These are phyloP conservation scores for Leishmania amazonensis DNA, from an alignment of 208 protist species.

Conservation along the genomic window DNA sequence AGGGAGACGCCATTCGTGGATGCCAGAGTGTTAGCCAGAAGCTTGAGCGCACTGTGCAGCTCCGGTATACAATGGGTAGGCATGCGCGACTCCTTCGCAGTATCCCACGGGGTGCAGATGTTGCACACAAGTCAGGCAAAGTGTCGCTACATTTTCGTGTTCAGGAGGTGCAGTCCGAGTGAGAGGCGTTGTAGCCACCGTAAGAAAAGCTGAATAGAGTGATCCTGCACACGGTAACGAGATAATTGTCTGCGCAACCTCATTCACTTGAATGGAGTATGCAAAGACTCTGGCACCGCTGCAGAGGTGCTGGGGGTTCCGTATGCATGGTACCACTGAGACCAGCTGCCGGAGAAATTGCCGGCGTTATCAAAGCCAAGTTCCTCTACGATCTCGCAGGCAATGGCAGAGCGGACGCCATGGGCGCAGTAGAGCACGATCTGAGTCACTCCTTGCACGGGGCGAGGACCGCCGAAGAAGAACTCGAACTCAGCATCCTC, in stretches of 20 bases:
- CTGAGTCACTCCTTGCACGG: conserved; percentile 39
- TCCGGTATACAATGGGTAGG: not conserved
- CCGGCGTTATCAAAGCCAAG: conserved; percentile 50
- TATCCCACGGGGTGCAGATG: not conserved
- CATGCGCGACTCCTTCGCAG: not conserved
- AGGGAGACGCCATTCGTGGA: not conserved
- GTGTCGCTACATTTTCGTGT: not conserved
- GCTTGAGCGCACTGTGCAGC: not conserved
- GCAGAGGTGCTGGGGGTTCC: conserved; percentile 1
- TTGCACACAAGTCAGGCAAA: not conserved
- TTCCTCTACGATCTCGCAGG: conserved; percentile 65
- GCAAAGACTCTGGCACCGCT: not conserved
- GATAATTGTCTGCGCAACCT: not conserved
- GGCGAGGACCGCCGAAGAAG: conserved; percentile 49
- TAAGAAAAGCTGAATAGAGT: not conserved
- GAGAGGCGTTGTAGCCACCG: not conserved
- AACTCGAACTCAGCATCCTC: conserved; percentile 56
- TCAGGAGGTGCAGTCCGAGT: not conserved
- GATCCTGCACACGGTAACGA: not conserved
- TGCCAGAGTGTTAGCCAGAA: not conserved
- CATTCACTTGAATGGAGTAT: not conserved
- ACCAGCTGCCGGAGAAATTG: conserved; percentile 72
- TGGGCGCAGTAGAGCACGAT: conserved; percentile 81
- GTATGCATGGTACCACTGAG: conserved; percentile 51
- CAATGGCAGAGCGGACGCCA: conserved; percentile 66